Base-by-base conservation (phyloP, 225 moss, liverwort and hornwort genomes). In the Lunularia cruciata region DNA sequence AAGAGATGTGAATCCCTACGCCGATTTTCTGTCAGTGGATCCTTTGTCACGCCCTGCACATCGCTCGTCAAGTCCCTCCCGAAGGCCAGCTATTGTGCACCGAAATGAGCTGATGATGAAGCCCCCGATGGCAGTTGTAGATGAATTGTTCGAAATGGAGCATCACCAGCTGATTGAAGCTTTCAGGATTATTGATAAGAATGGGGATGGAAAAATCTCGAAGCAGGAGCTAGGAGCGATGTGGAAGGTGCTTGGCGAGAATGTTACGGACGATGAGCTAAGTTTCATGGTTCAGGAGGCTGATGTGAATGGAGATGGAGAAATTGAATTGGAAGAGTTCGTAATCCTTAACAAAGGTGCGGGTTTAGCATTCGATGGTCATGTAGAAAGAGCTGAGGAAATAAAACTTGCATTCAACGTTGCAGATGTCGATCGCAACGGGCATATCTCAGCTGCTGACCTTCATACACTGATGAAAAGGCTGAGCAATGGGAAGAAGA, bases 281-380 rank as follows among this genome's bases (percentile, higher is more conserved):
- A 60, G 73, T n/a, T 60, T 78, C 46, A 77, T 89, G 79, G 55
- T 89, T 31, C 33, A 40, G 63, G 77, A 49, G 48, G 83, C 81
- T 51, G 87, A 86, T 74, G 67, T 66, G 0, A 78, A 89, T 45
- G 86, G 85, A 8, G 85, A 89, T 69, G 89, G 85, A 20, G 79
- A 66, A n/a, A 81, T 89, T 7, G 81, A 87, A 37, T 76, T 89
- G 26, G 27, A 79, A 8, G 89, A 81, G 63, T 89, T 83, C 34
- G 63, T 87, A 8, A 15, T 60, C 35, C 38, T 69, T 11, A 78
- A 82, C 47, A 83, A 75, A 15, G n/a, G 42, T 68, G 5, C 63
- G 65, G 69, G 71, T 62, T n/a, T n/a, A n/a, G 26, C 51, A 66
- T 14, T 63, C 62, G 45, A 36, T 8, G 65, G 35, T 30, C 34